phyloP scores from a whole-genome alignment of 768 basidiomycete genomes.

The Lyophyllum decastes region DNA sequence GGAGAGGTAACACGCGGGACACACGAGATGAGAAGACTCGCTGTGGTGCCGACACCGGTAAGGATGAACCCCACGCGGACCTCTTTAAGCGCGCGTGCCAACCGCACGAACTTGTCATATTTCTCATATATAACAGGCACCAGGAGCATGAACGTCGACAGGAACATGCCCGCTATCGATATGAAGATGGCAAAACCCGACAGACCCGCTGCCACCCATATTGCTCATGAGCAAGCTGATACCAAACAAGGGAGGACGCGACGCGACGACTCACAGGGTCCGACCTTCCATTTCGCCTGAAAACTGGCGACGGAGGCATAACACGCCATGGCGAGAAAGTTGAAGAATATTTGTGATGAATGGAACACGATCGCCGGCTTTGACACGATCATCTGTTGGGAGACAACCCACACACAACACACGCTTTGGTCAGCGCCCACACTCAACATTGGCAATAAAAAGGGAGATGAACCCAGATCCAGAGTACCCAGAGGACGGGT shows the following conservation, averaged over 20 bases:
- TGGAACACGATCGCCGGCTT: constrained; percentile 81
- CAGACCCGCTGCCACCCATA: constrained; percentile 66
- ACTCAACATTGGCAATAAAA: constrained; percentile 9
- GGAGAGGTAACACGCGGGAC: constrained; percentile 31
- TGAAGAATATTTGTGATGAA: constrained; percentile 84
- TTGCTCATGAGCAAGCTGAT: neutral
- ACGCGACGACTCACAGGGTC: constrained; percentile 70
- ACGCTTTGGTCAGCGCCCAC: neutral
- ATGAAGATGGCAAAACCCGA: constrained; percentile 85
- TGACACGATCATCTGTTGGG: constrained; percentile 90
- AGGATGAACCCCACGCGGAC: constrained; percentile 85
- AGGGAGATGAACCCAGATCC: constrained; percentile 62
- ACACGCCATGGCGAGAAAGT: constrained; percentile 89
- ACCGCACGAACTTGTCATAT: constrained; percentile 75
- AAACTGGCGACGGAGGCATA: constrained; percentile 89
- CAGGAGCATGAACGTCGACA: constrained; percentile 72
- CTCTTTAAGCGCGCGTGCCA: constrained; percentile 82
- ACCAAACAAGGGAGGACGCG: neutral
- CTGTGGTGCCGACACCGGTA: constrained; percentile 63
- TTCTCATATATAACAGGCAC: constrained; percentile 84
- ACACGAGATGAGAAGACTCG: constrained; percentile 77
- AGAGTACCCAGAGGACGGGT: constrained; percentile 63
- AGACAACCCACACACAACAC: neutral
- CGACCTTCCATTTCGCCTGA: constrained; percentile 82
- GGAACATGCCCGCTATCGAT: constrained; percentile 68